A percentile compares a stretch with the other conserved stretches of the same genome.
These are phyloP conservation scores for Avena insularis DNA, from an alignment of 176 grass and related monocot genomes.

Conservation along the genomic window DNA sequence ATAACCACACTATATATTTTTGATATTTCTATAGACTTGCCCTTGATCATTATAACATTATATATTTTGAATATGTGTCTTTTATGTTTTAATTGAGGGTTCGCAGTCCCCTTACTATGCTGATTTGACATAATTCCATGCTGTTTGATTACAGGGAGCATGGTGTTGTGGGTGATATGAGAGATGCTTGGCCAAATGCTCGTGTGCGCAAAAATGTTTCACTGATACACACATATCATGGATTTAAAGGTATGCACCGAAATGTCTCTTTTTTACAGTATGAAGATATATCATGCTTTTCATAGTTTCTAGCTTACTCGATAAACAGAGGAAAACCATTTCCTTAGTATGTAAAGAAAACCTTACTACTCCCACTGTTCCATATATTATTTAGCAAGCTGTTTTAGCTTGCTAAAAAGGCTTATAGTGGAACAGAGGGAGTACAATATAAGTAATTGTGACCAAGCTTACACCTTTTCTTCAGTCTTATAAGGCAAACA, in stretches of 20 bases:
- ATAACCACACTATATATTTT: not conserved
- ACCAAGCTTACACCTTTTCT: not conserved
- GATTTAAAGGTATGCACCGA: conserved; percentile 83
- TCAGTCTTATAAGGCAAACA: conserved; percentile 1
- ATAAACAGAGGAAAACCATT: not conserved
- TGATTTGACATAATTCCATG: conserved; percentile 28
- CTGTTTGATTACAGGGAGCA: conserved; percentile 79
- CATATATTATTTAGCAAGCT: no score
- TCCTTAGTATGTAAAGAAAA: not conserved
- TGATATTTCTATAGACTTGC: conserved; percentile 1
- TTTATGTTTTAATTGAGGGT: conserved; percentile 2
- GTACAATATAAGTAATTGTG: not conserved
- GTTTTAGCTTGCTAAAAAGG: no score
- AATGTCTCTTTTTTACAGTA: not conserved
- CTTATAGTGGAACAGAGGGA: no score
- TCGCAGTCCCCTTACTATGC: not conserved
- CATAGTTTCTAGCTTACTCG: not conserved
- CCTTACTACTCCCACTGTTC: not conserved
- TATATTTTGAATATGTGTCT: conserved; percentile 21
- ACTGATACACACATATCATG: conserved; percentile 97
- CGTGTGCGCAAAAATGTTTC: conserved; percentile 92
- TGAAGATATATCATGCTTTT: not conserved
- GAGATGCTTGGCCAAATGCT: conserved; percentile 99
- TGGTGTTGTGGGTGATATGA: conserved; percentile 97
- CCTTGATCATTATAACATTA: not conserved